Base-by-base conservation (phyloP, 2,329 filamentous ascomycete genomes). In the Coleophoma crateriformis region DNA sequence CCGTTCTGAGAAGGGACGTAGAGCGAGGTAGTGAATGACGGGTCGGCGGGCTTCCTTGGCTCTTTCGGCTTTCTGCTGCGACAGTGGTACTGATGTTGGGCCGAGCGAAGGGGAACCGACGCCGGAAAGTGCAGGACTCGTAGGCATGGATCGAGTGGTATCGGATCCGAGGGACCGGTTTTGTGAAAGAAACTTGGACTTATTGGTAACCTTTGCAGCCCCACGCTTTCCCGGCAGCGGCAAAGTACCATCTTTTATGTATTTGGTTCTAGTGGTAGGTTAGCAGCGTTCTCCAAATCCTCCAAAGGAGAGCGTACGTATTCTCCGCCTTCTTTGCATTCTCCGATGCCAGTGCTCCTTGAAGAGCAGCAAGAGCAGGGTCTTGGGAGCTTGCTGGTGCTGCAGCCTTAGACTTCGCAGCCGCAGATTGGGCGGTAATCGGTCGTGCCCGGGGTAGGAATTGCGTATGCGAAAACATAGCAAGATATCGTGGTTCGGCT, bases 21-120 rank as follows among this genome's bases (percentile, higher is more conserved):
- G 72, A 33, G 82, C 81, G 17, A 85, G 67, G 55, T 83, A 77
- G 61, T 85, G 82, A 27, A 85, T 78, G 17, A 85, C 68, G 20
- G 76, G 70, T 20, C 67, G 68, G 4, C 74, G 71, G 52, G 74
- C 72, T 46, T 76, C 77, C 62, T 80, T 81, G 38, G 75, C 74
- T 56, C 75, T 71, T 58, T 79, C 76, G 34, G 75, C 61, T 33
- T 73, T 65, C 54, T 78, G 72, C 52, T 81, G 73, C 1, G 77
- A 75, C 15, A 76, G 70, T 11, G 74, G 74, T 10, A 70, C 71
- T 2, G 77, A 73, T 4, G 73, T 75, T 12, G 75, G 71, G 4
- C 71, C 75, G 8, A 75, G 62, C 2, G 73, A 71, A 1, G 81
- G 80, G 3, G 81, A 84, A 19, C 70, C 70, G 11, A 74, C 64